Base-by-base conservation (phyloP, 192 early-diverging fungal species). In the Neocallimastix lanati region DNA sequence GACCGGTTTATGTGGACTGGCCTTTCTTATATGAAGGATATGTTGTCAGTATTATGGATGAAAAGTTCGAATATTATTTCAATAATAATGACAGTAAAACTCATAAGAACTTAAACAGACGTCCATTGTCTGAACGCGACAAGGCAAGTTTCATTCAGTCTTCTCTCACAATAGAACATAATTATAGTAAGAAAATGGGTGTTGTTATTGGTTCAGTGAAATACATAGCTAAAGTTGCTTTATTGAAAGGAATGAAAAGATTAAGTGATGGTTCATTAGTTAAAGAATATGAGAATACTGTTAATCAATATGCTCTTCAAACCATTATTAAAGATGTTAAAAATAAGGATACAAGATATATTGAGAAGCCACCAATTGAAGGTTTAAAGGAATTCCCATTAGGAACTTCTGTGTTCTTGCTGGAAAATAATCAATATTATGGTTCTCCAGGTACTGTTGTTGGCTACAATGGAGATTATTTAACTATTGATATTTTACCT, bases 11-110 rank as follows among this genome's bases (percentile, higher is more conserved):
- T n/a, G 82, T 87, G 80, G 85, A 88, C 2, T 99, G 95, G 91
- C 97, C 97, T 29, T 96, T 93, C 81, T 84, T 98, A 79, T 88
- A 86, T 80, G 96, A 99, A 81, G 90, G 92, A 0, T 83, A 89
- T 1, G 91, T 97, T 4, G 84, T 90, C 16, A 88, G 89, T 29
- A 88, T 99, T 18, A 90, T 90, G 2, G 93, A 96, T 83, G 90
- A 90, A 35, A 78, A 84, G 28, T 89, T 88, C 82, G 84, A 82
- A 76, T 93, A 93, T 80, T 85, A 91, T 35, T 76, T 91, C 28
- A 81, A 83, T 27, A 37, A 84, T 12, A 77, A 82, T 14, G 80
- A 77, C 12, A 79, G 28, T 29, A 78, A 50, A 11, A 28, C 77
- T 5, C 12, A 81, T 79, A 50, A 35, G 18, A 25, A 80, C 13